Base-by-base conservation (phyloP, 306 rosid genomes). In the Coriaria nepalensis region DNA sequence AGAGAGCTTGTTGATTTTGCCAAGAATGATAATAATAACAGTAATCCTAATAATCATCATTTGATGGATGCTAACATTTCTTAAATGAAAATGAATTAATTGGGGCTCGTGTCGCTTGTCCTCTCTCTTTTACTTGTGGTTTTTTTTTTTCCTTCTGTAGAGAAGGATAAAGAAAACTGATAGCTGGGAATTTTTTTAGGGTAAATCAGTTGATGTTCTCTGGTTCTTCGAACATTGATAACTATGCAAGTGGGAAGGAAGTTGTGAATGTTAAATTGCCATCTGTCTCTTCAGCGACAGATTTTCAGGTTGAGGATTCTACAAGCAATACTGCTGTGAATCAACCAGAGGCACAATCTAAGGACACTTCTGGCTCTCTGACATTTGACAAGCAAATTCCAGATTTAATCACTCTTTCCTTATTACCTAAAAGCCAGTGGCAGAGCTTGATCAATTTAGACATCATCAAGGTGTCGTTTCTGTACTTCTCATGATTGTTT, bases 351-450 rank as follows among this genome's bases (percentile, higher is more conserved):
- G 29, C 29, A 40, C 72, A 59, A 71, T 59, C 75, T 8, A 67
- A 71, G 55, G 71, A 48, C 41, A 32, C 67, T 51, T 49, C 54
- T 15, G 59, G 44, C 49, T 71, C 73, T 56, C 45, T 45, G 13
- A 40, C 37, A 46, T 71, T 49, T 50, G 76, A 68, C 47, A 73
- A 73, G 66, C 97, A 84, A 73, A 90, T 90, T 36, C 95, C 92
- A 0, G 82, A 77, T 54, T 70, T 90, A 33, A 81, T 90, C 49
- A 90, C 95, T 37, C 87, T 90, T 38, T 85, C 95, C 12, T 52
- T 86, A 59, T 69, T 85, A 61, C 98, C 98, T 8, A 90, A 70
- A 78, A 81, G 94, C 63, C 98, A 79, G 72, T 85, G 98, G 98
- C 95, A 81, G 66, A 79, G 93, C 78, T 71, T 90, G 70, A 79